Conservation (phyloP, 441 rosid genomes). For the Gossypium lobatum region DNA sequence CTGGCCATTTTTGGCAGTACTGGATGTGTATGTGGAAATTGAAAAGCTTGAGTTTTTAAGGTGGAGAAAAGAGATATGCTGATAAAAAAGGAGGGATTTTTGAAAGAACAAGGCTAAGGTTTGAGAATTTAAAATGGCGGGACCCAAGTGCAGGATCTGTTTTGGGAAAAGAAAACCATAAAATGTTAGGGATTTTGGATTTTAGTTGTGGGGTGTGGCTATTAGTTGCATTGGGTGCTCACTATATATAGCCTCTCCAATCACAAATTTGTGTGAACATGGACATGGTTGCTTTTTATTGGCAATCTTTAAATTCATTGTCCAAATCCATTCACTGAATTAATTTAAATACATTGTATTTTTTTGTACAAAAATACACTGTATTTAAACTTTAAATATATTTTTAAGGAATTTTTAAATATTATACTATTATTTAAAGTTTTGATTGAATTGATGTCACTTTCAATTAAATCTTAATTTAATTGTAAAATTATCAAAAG, state of each 20-base stretch:
- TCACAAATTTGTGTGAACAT: background rate
- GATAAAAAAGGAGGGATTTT: background rate
- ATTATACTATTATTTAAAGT: too few species aligned
- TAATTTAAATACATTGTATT: background rate
- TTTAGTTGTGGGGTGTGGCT: background rate
- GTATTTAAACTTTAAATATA: too few species aligned
- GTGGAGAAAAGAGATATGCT: conserved; percentile 24
- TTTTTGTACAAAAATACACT: too few species aligned
- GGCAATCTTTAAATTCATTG: background rate
- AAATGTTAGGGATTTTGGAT: background rate
- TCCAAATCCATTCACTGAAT: background rate
- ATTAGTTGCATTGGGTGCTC: background rate
- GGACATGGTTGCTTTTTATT: background rate
- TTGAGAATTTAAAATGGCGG: background rate
- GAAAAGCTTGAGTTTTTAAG: conserved; percentile 40
- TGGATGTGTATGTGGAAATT: conserved; percentile 14
- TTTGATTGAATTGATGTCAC: too few species aligned
- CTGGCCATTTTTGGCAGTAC: conserved; percentile 43
- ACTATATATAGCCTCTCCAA: background rate
- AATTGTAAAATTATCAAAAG: too few species aligned
- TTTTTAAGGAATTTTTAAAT: too few species aligned
- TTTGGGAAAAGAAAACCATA: background rate
- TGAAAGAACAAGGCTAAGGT: too few species aligned
- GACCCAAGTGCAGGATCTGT: conserved; percentile 20
- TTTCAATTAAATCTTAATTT: too few species aligned